These are phyloP conservation scores for Shiraia sp. DNA, from an alignment of 2,329 filamentous ascomycete species.

Conservation along the genomic window DNA sequence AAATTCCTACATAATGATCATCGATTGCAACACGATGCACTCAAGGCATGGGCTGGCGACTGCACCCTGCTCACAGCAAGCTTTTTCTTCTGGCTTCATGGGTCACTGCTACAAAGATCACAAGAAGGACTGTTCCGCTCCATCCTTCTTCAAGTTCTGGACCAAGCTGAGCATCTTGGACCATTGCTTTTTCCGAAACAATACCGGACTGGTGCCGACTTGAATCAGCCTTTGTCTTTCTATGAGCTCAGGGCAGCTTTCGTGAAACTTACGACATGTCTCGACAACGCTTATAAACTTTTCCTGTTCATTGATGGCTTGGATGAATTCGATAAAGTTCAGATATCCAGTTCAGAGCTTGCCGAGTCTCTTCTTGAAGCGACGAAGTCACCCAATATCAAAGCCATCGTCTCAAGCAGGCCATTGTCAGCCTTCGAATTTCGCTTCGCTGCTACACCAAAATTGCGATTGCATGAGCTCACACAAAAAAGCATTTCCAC, in stretches of 20 bases:
- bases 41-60: constrained; percentile 40
- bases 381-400: constrained; percentile 1
- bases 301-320: constrained; percentile 8
- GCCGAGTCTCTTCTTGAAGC: constrained; percentile 1
- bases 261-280: background rate
- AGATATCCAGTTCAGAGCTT: constrained; percentile 1
- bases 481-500: constrained; percentile 3
- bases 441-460: constrained; percentile 1
- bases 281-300: background rate
- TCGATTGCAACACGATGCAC: constrained; percentile 21
- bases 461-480: constrained; percentile 5
- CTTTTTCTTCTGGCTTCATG: constrained; percentile 51
- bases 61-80: constrained; percentile 33
- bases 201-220: background rate
- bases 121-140: constrained; percentile 38
- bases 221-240: constrained; percentile 1
- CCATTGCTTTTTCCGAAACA: background rate
- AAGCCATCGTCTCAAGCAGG: constrained; percentile 13
- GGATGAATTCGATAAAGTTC: constrained; percentile 4
- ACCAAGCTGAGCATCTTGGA: background rate
- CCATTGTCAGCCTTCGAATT: constrained; percentile 9
- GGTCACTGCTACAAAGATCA: constrained; percentile 46
- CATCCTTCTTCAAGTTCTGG: background rate
- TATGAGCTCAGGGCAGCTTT: constrained; percentile 2
- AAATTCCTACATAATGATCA: constrained; percentile 44